Conservation (phyloP, 1,284 basidiomycete genomes). For the Caloboletus firmus region DNA sequence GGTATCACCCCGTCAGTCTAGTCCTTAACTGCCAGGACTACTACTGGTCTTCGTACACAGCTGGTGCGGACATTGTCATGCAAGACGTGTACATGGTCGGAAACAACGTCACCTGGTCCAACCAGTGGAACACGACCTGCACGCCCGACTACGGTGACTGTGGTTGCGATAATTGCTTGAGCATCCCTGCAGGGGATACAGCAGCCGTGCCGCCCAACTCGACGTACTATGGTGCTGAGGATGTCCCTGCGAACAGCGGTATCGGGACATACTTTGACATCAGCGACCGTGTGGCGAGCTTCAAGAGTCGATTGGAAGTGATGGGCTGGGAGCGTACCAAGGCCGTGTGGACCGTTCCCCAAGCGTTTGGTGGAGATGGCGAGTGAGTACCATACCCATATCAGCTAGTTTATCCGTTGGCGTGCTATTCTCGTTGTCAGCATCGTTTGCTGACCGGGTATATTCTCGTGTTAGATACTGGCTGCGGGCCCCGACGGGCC, state of each 20-base stretch:
- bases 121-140: constrained; percentile 52
- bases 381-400: constrained; percentile 45
- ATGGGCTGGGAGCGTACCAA: constrained; percentile 57
- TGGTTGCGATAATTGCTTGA: constrained; percentile 58
- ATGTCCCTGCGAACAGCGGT: constrained; percentile 34
- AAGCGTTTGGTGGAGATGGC: constrained; percentile 59
- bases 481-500: constrained; percentile 62
- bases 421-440: background rate
- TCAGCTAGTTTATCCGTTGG: background rate
- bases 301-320: constrained; percentile 54
- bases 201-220: constrained; percentile 28
- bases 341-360: constrained; percentile 73
- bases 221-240: constrained; percentile 12
- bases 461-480: constrained; percentile 53
- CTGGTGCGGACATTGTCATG: constrained; percentile 62
- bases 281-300: constrained; percentile 61
- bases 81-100: constrained; percentile 61
- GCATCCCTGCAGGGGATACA: constrained; percentile 29
- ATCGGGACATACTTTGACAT: constrained; percentile 50
- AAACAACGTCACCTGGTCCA: constrained; percentile 68
- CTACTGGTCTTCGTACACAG: constrained; percentile 56
- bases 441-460: background rate
- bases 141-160: constrained; percentile 67
- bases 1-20: constrained; percentile 73
- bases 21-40: constrained; percentile 76